A percentile compares a stretch with the other conserved stretches of the same genome.
Evolutionary conservation across 1,284 basidiomycete species (phyloP).

Genomic region (Ceratobasidium sp.): DNA sequence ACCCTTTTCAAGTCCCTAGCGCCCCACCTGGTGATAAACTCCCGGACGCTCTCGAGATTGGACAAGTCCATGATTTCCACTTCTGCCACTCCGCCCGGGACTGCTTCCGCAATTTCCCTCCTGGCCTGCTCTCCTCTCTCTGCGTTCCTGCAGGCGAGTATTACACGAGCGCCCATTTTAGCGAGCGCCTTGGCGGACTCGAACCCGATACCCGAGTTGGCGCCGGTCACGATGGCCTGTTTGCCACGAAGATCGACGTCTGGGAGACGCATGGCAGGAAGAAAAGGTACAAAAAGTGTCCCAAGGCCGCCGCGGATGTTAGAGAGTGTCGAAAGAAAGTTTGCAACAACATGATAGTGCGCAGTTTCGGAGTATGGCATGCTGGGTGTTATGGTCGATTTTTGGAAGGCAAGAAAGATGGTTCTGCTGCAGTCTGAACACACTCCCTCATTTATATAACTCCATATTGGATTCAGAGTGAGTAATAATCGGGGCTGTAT

Average conservation of each 20-base stretch:
- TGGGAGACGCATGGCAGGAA: conserved; percentile 22
- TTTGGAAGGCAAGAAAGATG: background rate
- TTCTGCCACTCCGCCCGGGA: conserved; percentile 15
- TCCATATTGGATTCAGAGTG: too few relatives aligned
- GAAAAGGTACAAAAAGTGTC: conserved; percentile 21
- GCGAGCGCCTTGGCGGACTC: conserved; percentile 55
- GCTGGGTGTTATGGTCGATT: background rate
- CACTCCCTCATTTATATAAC: background rate
- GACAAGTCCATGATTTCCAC: conserved; percentile 40
- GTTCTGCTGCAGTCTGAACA: background rate
- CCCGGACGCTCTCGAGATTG: conserved; percentile 37
- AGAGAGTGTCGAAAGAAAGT: conserved; percentile 20
- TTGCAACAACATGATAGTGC: conserved; percentile 7
- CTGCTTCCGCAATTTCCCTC: conserved; percentile 50
- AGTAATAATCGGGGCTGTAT: background rate
- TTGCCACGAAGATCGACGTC: conserved; percentile 32
- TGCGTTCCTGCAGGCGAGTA: conserved; percentile 53
- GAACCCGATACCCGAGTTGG: conserved; percentile 54
- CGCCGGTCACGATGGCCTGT: conserved; percentile 55
- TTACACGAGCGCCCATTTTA: conserved; percentile 52
- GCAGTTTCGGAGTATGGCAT: conserved; percentile 36
- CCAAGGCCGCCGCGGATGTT: conserved; percentile 18
- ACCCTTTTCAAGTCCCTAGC: conserved; percentile 7
- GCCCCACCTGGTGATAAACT: conserved; percentile 37
- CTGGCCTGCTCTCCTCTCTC: conserved; percentile 55